phyloP scores from a whole-genome alignment of 495 filamentous ascomycete genomes.

The Cryomyces minteri region DNA sequence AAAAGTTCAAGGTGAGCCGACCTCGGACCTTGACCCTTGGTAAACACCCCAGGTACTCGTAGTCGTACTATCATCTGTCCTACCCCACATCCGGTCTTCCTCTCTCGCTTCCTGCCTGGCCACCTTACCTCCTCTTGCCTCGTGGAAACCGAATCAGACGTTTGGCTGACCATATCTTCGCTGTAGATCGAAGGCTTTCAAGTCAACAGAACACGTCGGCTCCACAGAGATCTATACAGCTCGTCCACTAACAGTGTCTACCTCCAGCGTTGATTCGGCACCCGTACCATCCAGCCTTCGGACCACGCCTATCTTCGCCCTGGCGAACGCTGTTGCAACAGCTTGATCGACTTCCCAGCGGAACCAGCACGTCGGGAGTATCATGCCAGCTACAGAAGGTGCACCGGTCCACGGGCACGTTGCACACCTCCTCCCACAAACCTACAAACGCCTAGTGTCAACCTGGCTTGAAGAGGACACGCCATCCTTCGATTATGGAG shows the following conservation, averaged over 20 bases:
- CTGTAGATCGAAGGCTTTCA: too few relatives aligned
- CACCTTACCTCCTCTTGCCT: too few relatives aligned
- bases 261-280: background rate
- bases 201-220: background rate
- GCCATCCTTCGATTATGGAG: conserved; percentile 89
- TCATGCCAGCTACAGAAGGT: conserved; percentile 10
- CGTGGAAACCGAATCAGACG: too few relatives aligned
- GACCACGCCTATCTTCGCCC: background rate
- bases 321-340: background rate
- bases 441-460: conserved; percentile 64
- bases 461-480: conserved; percentile 90
- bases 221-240: background rate
- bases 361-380: background rate
- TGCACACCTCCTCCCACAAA: conserved; percentile 64
- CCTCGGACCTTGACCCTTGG: too few relatives aligned
- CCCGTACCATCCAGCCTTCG: background rate
- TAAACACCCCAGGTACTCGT: too few relatives aligned
- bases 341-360: background rate
- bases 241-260: background rate
- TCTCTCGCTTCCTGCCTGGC: too few relatives aligned
- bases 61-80: too few relatives aligned
- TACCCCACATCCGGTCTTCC: too few relatives aligned
- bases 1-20: too few relatives aligned
- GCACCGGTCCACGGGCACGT: conserved; percentile 53
- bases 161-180: too few relatives aligned